phyloP scores from a whole-genome alignment of 1,284 basidiomycete genomes.

The Sporisorium scitamineum region DNA sequence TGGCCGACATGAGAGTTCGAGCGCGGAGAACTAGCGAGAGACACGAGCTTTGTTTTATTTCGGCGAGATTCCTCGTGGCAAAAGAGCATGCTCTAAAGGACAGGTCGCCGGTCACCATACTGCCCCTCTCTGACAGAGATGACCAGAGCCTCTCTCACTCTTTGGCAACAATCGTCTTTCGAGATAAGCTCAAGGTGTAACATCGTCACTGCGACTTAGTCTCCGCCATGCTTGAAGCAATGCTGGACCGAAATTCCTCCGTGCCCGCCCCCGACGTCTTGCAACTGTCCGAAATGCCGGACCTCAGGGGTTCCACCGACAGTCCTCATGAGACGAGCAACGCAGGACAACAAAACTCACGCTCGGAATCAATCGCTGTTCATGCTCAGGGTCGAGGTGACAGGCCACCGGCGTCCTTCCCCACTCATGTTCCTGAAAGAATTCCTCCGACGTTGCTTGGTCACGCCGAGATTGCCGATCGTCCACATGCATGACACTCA shows the following conservation, averaged over 20 bases:
- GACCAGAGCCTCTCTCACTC: background rate
- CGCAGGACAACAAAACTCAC: background rate
- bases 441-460: background rate
- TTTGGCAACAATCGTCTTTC: background rate
- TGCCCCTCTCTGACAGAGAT: no score
- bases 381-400: background rate
- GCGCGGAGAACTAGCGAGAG: background rate
- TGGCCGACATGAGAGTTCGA: constrained; percentile 7
- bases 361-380: background rate
- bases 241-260: background rate
- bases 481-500: background rate
- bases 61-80: constrained; percentile 25
- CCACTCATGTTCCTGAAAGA: background rate
- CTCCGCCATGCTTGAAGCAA: background rate
- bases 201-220: background rate
- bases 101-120: constrained; percentile 20
- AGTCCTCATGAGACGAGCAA: no score
- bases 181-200: background rate
- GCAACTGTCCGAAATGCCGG: constrained; percentile 9
- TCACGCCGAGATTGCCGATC: constrained; percentile 11
- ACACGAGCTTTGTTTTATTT: background rate
- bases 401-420: constrained; percentile 1
- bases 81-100: background rate
- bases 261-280: background rate
- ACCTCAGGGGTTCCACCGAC: background rate